phyloP scores from a whole-genome alignment of 441 rosid genomes.

The Daphne laureola region DNA sequence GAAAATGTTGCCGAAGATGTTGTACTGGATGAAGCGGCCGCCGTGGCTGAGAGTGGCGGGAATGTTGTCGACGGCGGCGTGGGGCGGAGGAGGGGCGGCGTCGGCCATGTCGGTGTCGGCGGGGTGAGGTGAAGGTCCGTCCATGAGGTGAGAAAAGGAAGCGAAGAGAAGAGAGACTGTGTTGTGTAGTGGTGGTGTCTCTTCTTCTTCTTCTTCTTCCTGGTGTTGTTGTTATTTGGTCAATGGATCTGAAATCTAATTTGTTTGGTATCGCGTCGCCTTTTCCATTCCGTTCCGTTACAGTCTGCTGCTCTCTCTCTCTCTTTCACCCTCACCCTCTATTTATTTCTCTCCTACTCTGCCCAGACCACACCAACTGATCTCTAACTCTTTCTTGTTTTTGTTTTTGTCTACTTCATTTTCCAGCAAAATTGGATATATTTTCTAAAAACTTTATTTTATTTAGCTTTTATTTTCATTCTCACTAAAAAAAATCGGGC shows the following conservation, averaged over 20 bases:
- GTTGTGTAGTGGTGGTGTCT: too few relatives aligned
- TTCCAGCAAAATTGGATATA: too few relatives aligned
- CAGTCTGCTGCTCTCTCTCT: background rate
- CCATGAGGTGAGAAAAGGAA: slow-evolving; percentile 34
- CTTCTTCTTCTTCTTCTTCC: too few relatives aligned
- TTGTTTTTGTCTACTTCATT: too few relatives aligned
- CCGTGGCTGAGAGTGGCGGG: slow-evolving; percentile 84
- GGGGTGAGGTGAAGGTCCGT: slow-evolving; percentile 25
- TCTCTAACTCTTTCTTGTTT: background rate
- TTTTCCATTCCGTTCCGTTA: background rate
- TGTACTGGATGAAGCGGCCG: slow-evolving; percentile 85
- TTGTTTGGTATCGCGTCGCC: background rate
- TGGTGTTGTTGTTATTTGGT: slow-evolving; percentile 1
- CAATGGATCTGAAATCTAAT: slow-evolving; percentile 6
- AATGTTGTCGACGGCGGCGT: slow-evolving; percentile 46
- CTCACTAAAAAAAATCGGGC: too few relatives aligned
- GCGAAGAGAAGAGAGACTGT: too few relatives aligned
- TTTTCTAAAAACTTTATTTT: too few relatives aligned
- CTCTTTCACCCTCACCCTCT: background rate
- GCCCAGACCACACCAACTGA: background rate
- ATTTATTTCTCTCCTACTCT: background rate
- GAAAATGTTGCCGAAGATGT: slow-evolving; percentile 84
- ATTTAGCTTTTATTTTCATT: too few relatives aligned
- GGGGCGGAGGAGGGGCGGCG: slow-evolving; percentile 26
- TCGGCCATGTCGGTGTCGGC: slow-evolving; percentile 67